Conservation (phyloP, 257 asterid genomes). For the Echites panduratus region DNA sequence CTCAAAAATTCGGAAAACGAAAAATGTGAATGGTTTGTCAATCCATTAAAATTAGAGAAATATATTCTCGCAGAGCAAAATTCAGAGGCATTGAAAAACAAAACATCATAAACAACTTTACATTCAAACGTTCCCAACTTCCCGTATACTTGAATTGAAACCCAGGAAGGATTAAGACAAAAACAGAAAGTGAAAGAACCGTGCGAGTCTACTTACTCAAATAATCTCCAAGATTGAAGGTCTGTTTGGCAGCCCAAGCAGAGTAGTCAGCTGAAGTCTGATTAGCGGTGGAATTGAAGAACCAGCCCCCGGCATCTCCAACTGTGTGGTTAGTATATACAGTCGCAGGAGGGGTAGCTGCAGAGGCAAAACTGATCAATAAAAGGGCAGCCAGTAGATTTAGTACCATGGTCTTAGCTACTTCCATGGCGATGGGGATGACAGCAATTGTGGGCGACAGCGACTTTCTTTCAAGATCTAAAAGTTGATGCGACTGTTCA, state of each 20-base stretch:
- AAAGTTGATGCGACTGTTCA: neutral
- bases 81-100: too few species aligned
- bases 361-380: constrained; percentile 1
- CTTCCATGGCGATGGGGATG: neutral
- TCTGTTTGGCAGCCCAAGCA: constrained; percentile 62
- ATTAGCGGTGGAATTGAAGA: constrained; percentile 48
- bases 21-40: neutral
- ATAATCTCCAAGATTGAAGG: constrained; percentile 78
- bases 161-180: too few species aligned
- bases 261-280: constrained; percentile 48
- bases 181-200: too few species aligned
- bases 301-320: constrained; percentile 77
- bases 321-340: constrained; percentile 69
- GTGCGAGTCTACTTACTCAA: constrained; percentile 41
- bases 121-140: too few species aligned
- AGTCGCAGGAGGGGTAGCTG: constrained; percentile 25
- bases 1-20: neutral
- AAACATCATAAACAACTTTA: too few species aligned
- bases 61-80: too few species aligned
- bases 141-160: too few species aligned
- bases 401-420: neutral
- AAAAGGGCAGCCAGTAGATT: constrained; percentile 4
- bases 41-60: too few species aligned
- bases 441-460: neutral
- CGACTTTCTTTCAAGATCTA: constrained; percentile 9